Conservation (phyloP, 441 rosid genomes). For the Aleurites moluccanus region DNA sequence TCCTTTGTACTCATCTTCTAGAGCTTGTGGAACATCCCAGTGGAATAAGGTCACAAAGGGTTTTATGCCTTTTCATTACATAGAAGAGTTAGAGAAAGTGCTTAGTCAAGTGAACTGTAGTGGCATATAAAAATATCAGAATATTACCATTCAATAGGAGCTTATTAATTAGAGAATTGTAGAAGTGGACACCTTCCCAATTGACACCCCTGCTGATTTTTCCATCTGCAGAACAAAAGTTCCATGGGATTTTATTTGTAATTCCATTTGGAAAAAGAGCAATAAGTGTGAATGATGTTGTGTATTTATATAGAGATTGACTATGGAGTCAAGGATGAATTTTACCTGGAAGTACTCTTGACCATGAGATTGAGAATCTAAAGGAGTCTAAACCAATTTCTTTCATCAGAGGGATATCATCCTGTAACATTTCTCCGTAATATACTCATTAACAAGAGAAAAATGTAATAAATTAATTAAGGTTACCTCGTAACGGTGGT, state of each 20-base stretch:
- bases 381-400: constrained; percentile 11
- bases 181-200: neutral
- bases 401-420: constrained; percentile 1
- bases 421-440: neutral
- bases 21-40: constrained; percentile 11
- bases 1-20: constrained; percentile 5
- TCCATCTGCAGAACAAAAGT: neutral
- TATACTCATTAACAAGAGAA: neutral
- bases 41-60: constrained; percentile 8
- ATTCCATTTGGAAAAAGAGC: no score
- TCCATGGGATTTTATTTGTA: neutral
- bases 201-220: neutral
- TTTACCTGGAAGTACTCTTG: constrained; percentile 8
- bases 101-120: neutral
- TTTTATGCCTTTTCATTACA: neutral
- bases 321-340: neutral
- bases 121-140: neutral
- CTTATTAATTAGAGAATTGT: constrained; percentile 41
- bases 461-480: no score
- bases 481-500: neutral
- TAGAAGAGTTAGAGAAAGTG: neutral
- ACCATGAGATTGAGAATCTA: constrained; percentile 16
- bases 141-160: constrained; percentile 38
- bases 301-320: no score
- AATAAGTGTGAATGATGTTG: no score